A percentile compares a stretch with the other conserved stretches of the same genome.
phyloP scores from a whole-genome alignment of 2,329 filamentous ascomycete species.

The Fusarium gaditjirri region DNA sequence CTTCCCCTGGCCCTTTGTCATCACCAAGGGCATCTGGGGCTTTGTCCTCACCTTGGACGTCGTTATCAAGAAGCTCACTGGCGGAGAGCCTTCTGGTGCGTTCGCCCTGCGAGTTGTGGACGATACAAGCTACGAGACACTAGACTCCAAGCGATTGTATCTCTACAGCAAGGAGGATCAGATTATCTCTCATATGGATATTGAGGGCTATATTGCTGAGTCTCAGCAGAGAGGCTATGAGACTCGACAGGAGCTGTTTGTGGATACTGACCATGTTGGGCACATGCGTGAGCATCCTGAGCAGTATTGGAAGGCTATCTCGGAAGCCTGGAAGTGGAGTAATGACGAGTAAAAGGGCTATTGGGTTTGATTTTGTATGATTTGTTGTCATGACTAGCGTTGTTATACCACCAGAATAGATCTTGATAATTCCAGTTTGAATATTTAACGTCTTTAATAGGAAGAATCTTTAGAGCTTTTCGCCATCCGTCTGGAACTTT shows the following conservation, averaged over 20 bases:
- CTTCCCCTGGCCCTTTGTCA: conserved; percentile 61
- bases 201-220: conserved; percentile 63
- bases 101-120: conserved; percentile 53
- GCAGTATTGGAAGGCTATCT: conserved; percentile 66
- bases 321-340: conserved; percentile 42
- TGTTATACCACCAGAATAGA: conserved; percentile 21
- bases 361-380: background rate
- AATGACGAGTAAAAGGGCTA: conserved; percentile 11
- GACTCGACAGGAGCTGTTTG: conserved; percentile 63
- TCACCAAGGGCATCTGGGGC: conserved; percentile 61
- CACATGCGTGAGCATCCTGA: conserved; percentile 67
- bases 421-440: background rate
- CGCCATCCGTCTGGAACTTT: background rate
- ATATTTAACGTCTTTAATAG: background rate
- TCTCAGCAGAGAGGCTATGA: conserved; percentile 60
- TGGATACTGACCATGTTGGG: conserved; percentile 68
- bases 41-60: conserved; percentile 53
- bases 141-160: conserved; percentile 60
- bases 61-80: conserved; percentile 49
- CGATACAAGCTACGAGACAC: conserved; percentile 50
- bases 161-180: conserved; percentile 68
- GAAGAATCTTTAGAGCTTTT: background rate
- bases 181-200: conserved; percentile 65
- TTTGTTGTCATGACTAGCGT: conserved; percentile 11
- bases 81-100: conserved; percentile 54